Evolutionary conservation across 2,329 filamentous ascomycete species (phyloP).

Genomic region (Ascocoryne sarcoides): DNA sequence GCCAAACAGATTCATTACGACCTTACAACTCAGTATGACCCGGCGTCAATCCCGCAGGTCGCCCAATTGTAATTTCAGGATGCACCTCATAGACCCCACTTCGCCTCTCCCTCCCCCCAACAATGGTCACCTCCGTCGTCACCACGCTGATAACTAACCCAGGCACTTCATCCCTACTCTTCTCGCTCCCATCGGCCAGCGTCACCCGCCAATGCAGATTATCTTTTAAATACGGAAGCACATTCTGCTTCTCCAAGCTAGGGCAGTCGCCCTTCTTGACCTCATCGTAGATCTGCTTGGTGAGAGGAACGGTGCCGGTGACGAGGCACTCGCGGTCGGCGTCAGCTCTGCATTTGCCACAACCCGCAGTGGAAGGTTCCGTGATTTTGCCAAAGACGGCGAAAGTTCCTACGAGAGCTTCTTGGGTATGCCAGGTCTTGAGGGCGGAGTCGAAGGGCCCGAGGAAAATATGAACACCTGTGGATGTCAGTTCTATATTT

Average conservation of each 20-base stretch:
- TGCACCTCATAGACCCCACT: conserved; percentile 26
- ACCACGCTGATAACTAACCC: conserved; percentile 25
- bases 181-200: conserved; percentile 17
- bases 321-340: conserved; percentile 25
- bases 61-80: conserved; percentile 23
- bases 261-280: conserved; percentile 25
- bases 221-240: conserved; percentile 26
- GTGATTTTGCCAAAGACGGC: conserved; percentile 30
- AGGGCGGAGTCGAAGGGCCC: conserved; percentile 26
- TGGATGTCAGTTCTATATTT: not conserved
- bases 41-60: conserved; percentile 19
- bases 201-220: conserved; percentile 27
- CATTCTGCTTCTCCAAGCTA: conserved; percentile 25
- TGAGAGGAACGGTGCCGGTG: conserved; percentile 33
- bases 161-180: conserved; percentile 17
- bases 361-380: conserved; percentile 18
- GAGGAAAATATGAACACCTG: conserved; percentile 29
- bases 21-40: too few species aligned
- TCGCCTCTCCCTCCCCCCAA: conserved; percentile 12
- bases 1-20: too few species aligned
- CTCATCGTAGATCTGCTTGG: conserved; percentile 19
- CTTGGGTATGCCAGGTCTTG: conserved; percentile 29
- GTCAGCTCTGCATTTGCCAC: conserved; percentile 28
- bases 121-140: conserved; percentile 20
- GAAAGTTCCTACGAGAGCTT: conserved; percentile 34